phyloP scores from a whole-genome alignment of 23 red algal genomes.

The Agarophyton chilense region DNA sequence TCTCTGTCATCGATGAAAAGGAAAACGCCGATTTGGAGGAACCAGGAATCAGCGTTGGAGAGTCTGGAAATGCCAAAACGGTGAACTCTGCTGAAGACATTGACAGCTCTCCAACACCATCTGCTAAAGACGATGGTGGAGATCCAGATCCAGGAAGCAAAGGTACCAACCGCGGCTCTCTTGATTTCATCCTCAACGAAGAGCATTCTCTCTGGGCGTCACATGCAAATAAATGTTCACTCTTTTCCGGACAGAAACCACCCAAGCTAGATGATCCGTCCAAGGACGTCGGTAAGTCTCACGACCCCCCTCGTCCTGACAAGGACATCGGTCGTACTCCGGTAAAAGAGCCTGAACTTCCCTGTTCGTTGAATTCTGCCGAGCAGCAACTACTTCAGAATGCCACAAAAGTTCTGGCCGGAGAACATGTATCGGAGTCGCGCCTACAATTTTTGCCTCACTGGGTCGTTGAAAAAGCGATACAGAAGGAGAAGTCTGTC shows the following conservation, averaged over 20 bases:
- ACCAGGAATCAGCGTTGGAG: no score
- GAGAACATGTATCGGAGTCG: conserved; percentile 5
- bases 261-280: neutral
- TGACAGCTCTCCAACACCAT: neutral
- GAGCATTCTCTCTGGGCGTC: neutral
- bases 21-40: neutral
- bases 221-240: neutral
- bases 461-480: conserved; percentile 31
- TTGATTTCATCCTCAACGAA: neutral
- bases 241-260: neutral
- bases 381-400: conserved; percentile 26
- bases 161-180: no score
- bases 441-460: conserved; percentile 10
- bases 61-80: no score
- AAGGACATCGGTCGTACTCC: neutral
- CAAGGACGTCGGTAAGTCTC: neutral
- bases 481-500: conserved; percentile 13
- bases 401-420: neutral
- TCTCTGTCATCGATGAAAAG: neutral
- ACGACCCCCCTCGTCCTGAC: conserved; percentile 1
- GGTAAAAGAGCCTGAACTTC: neutral
- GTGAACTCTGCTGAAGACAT: no score
- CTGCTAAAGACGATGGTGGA: no score
- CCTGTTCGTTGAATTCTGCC: neutral
- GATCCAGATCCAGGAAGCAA: neutral